Conservation (phyloP, 306 rosid genomes). For the Dalbergia oliveri region DNA sequence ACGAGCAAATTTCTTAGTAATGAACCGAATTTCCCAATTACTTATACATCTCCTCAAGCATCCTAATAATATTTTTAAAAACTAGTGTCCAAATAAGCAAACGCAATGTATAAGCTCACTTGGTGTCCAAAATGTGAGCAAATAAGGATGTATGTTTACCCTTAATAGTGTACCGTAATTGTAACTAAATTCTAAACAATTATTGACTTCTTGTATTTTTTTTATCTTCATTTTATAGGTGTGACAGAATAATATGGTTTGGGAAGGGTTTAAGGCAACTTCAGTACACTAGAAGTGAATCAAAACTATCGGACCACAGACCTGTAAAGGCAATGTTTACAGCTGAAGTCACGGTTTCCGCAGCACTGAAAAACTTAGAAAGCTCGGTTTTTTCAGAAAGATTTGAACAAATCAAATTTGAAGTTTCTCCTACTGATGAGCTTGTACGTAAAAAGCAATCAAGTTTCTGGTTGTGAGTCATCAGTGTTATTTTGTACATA, state of each 20-base stretch:
- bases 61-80: no score
- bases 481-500: background rate
- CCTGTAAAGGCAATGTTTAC: constrained; percentile 80
- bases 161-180: no score
- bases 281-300: constrained; percentile 70
- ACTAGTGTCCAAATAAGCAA: no score
- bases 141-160: no score
- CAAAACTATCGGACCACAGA: constrained; percentile 82
- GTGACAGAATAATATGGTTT: constrained; percentile 87
- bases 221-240: constrained; percentile 51
- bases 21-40: no score
- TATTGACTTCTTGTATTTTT: no score
- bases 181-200: no score
- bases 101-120: no score
- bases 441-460: constrained; percentile 48
- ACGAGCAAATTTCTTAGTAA: no score
- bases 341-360: constrained; percentile 55
- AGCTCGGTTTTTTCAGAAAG: constrained; percentile 68
- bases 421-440: constrained; percentile 57
- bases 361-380: constrained; percentile 40
- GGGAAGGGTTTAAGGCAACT: constrained; percentile 74
- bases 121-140: no score
- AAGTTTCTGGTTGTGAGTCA: constrained; percentile 53
- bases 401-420: constrained; percentile 56
- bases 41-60: no score